A percentile compares a stretch with the other conserved stretches of the same genome.
phyloP scores from a whole-genome alignment of 179 eudicot species.

The Sideroxylon spinosum region DNA sequence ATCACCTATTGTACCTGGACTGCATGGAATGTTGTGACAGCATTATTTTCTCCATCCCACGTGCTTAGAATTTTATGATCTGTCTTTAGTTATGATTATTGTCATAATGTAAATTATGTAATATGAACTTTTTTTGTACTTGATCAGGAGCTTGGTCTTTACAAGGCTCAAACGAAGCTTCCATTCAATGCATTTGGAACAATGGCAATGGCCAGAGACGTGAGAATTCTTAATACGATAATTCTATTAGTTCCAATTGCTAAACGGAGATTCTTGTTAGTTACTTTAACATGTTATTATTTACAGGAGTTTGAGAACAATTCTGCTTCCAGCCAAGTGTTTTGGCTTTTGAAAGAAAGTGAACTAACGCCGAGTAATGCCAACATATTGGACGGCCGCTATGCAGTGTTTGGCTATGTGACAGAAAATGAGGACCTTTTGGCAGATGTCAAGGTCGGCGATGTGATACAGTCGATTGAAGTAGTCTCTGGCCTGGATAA shows the following conservation, averaged over 20 bases:
- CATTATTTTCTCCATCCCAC: background rate
- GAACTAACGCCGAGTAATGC: conserved; percentile 96
- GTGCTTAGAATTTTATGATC: background rate
- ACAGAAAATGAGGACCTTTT: conserved; percentile 78
- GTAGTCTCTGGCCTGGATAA: conserved; percentile 86
- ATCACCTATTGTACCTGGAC: background rate
- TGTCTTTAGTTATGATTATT: background rate
- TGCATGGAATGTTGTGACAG: background rate
- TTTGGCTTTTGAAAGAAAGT: conserved; percentile 97
- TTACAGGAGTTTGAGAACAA: conserved; percentile 89
- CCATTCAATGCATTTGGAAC: conserved; percentile 99
- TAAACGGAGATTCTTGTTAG: background rate
- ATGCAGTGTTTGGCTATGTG: conserved; percentile 88
- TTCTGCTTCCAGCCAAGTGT: conserved; percentile 90
- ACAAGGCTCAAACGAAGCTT: conserved; percentile 97
- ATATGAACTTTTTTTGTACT: conserved; percentile 3
- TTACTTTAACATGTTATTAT: background rate
- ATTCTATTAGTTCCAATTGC: background rate
- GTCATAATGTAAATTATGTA: background rate
- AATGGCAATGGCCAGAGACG: conserved; percentile 99
- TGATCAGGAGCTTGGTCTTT: conserved; percentile 87
- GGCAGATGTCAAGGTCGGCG: conserved; percentile 96
- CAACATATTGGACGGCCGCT: conserved; percentile 91
- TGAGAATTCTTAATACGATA: conserved; percentile 22
- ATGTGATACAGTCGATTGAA: conserved; percentile 82